Base-by-base conservation (phyloP, 2,329 filamentous ascomycete species). In the Verticillium klebahnii region DNA sequence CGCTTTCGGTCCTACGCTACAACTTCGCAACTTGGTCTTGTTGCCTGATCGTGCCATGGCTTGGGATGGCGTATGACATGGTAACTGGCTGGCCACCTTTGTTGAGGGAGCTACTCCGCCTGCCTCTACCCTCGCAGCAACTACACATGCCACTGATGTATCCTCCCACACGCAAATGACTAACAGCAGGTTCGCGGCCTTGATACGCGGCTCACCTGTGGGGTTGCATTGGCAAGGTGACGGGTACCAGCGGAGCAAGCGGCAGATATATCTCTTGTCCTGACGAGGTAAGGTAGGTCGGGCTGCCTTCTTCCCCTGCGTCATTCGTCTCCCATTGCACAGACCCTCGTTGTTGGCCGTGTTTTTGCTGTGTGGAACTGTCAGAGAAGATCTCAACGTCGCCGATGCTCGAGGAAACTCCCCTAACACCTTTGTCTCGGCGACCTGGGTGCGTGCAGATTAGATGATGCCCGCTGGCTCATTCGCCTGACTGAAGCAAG, bases 331-430 rank as follows among this genome's bases (percentile, higher is more conserved):
- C 73, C 69, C 73, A 69, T 76, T 62, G 64, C 72, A 78, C 77
- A 69, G 65, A 72, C 73, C 69, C 75, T 74, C 71, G 25, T 17
- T 52, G 8, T 29, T 76, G 74, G 74, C 70, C 65, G 69, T 69
- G 65, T 67, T 67, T 67, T 67, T 61, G 63, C 59, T 58, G 59
- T 65, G 74, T 76, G 69, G 58, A 60, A 76, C 75, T 70, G 72
- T 72, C 59, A 69, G 64, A 68, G 63, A 72, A 71, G 63, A 71
- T 74, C 66, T 70, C 45, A 63, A 39, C 60, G 12, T 59, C 52
- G 57, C 64, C 61, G 54, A 56, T 61, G 31, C 56, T 65, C 61
- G 56, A 58, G 57, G 60, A 61, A 56, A 62, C 60, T 62, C 50
- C 23, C 55, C 36, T 14, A 54, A 59, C 56, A 29, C 32, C n/a